Evolutionary conservation across 176 grass and related monocot genomes (phyloP).

Genomic region (Carex cristatella): DNA sequence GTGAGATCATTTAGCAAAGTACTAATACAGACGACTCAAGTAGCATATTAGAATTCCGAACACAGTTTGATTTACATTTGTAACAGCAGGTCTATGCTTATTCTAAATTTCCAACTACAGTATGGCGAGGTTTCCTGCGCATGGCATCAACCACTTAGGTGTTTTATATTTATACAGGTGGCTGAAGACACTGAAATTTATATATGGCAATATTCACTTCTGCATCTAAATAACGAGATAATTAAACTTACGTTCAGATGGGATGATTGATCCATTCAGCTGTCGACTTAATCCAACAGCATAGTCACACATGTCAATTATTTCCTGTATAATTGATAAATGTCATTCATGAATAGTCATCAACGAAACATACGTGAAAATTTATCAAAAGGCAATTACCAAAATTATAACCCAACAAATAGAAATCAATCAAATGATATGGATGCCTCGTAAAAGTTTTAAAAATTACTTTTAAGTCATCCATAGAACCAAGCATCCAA

Average conservation of each 20-base stretch:
- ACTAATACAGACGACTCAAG: not conserved
- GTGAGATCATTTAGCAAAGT: not conserved
- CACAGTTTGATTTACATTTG: not conserved
- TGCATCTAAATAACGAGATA: not conserved
- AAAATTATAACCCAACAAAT: not conserved
- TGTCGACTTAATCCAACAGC: conserved; percentile 97
- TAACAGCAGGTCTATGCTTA: not conserved
- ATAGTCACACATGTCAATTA: conserved; percentile 99
- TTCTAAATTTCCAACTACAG: not conserved
- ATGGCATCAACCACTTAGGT: not conserved
- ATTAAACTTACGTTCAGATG: conserved; percentile 77
- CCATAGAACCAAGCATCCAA: not conserved
- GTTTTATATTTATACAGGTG: not conserved
- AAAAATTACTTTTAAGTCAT: not conserved
- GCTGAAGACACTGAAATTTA: not conserved
- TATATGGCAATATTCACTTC: not conserved
- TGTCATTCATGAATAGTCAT: not conserved
- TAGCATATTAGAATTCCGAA: not conserved
- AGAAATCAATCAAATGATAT: not conserved
- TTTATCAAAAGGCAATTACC: not conserved
- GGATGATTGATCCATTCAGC: conserved; percentile 93
- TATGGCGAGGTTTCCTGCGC: not conserved
- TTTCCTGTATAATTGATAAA: conserved; percentile 60
- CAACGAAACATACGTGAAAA: not conserved
- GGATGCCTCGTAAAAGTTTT: not conserved